Evolutionary conservation across 345 rosid species (phyloP), one percentile per base, ranked within the genome.

Genomic region (Ceriops zippeliana): DNA sequence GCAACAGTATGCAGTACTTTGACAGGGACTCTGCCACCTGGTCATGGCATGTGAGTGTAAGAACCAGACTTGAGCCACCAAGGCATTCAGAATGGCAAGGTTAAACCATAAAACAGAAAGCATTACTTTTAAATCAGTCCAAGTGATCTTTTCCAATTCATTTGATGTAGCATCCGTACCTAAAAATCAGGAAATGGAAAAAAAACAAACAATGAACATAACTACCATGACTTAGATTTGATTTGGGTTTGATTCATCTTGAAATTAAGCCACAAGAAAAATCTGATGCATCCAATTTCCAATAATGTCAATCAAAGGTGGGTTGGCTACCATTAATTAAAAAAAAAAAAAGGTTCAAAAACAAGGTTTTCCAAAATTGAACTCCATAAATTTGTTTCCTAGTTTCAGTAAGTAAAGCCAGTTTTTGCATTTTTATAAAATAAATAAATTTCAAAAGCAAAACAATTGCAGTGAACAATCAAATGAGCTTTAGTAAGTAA

Each of bases 1-100:
- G 92, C 80, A 93, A 71, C 24, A 93, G 79, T 68, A 93, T 61
- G 65, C 97, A 89, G 80, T 81, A 84, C 83, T 91, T 93, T 0
- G 88, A 86, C 68, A 93, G 30, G 6, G 93, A 78, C 69, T 89
- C 92, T 19, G 81, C 85, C 58, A 89, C 89, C 98, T 93, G 72
- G 69, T 68, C 58, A 35, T 52, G 72, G 54, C 42, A 68, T 13
- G 20, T 32, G 11, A 72, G 53, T 17, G 22, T 52, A 28, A 22
- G 24, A 58, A 22, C 62, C 24, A 61, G 26, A 6, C 31, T 57
- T 7, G 20, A 26, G 38, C 22, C 5, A 52, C 34, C 19, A 15
- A 26, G 9, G 37, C 53, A 61, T 6, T 54, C 32, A 46, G 13
- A 62, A 30, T 31, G 59, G 21, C 13, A 72, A 20, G 9, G 62